Evolutionary conservation across 768 basidiomycete genomes (phyloP), one percentile per base, ranked within the genome.

Genomic region (Hypsizygus marmoreus): DNA sequence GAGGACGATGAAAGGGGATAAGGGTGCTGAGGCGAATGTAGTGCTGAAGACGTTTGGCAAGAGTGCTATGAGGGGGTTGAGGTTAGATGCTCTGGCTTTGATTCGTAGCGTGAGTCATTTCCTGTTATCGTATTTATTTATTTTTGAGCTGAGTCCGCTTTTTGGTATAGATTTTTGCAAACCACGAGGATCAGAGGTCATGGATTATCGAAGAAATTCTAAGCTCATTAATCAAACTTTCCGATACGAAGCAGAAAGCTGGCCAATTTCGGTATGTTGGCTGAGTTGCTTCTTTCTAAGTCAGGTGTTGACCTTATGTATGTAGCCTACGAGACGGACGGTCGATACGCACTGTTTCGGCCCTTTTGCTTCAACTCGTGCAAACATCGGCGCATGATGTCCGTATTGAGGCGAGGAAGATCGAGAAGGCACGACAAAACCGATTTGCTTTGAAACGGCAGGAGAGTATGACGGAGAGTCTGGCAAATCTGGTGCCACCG

Each of bases 161-260:
- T 25, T 9, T 43, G 19, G 9, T 36, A 1, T 57, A 97, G 95
- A 86, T 95, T 24, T 98, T 97, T 56, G 90, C 91, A 10, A 88
- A 86, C 51, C 85, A 97, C 59, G 84, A 90, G 53, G 87, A 86
- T 32, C 97, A 99, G 64, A 73, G 97, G 7, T 83, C 86, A 1
- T 97, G 94, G 94, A 95, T 98, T 51, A 87, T 98, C n/a, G 95
- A 98, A 62, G 97, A 98, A 65, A 95, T 98, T 25, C 60, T 99
- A 20, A 80, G 83, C 7, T 95, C 92, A 0, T 70, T 98, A 43
- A 94, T 89, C 55, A 95, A 92, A 65, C 74, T 95, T 17, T 89
- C 91, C 2, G 90, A 93, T 57, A 82, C 84, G 14, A 97, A 92
- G 62, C 91, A 91, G 66, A 88, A 87, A 55, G 90, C 88, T 38